A percentile compares a stretch with the other conserved stretches of the same genome.
These are phyloP conservation scores for Mycosphaerella sp. DNA, from an alignment of 2,329 filamentous ascomycete genomes.

Conservation along the genomic window DNA sequence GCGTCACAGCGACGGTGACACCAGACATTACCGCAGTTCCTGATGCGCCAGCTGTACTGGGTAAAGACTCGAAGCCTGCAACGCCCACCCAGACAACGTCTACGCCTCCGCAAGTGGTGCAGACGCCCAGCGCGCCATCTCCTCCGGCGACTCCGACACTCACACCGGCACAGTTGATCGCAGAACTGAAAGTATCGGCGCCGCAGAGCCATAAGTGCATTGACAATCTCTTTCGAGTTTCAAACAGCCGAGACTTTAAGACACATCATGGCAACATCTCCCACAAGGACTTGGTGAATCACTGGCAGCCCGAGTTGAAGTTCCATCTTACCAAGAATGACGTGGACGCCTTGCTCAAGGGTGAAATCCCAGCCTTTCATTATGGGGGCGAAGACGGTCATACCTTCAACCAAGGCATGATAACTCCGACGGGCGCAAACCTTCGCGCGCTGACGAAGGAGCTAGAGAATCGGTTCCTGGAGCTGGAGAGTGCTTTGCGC, in stretches of 20 bases:
- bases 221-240: conserved; percentile 32
- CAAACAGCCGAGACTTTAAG: conserved; percentile 29
- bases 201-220: conserved; percentile 32
- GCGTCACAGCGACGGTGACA: not conserved
- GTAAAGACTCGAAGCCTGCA: conserved; percentile 14
- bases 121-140: conserved; percentile 30
- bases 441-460: conserved; percentile 63
- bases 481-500: conserved; percentile 58
- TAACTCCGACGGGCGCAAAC: conserved; percentile 70
- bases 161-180: conserved; percentile 31
- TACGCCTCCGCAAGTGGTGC: conserved; percentile 10
- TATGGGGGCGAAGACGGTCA: conserved; percentile 40
- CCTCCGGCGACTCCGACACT: conserved; percentile 32
- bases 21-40: conserved; percentile 9
- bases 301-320: conserved; percentile 31
- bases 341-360: conserved; percentile 46
- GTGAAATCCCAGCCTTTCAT: conserved; percentile 47
- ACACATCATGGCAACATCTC: conserved; percentile 25
- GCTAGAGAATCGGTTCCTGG: conserved; percentile 64
- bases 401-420: conserved; percentile 55
- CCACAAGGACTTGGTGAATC: conserved; percentile 27
- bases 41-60: conserved; percentile 3
- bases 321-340: conserved; percentile 37
- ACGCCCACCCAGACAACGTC: conserved; percentile 19
- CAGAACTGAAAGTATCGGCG: conserved; percentile 29